A percentile compares a stretch with the other conserved stretches of the same genome.
Conservation (phyloP, 495 filamentous ascomycete genomes). For the Hypoxylon lienhwacheense region DNA sequence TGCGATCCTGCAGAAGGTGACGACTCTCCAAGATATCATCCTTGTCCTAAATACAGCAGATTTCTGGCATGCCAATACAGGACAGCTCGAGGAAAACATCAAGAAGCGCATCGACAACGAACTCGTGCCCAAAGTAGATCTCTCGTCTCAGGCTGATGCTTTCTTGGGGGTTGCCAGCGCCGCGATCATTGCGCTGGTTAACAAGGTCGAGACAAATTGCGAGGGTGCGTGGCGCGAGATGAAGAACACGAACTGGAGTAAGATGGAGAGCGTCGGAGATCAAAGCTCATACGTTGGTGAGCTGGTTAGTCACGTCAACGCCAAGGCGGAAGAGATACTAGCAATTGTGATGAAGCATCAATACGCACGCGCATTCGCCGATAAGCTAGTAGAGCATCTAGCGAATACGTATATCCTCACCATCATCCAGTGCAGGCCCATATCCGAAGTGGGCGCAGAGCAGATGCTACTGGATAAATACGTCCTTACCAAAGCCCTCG, state of each 20-base stretch:
- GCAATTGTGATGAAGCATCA: slow-evolving; percentile 84
- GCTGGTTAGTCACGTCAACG: slow-evolving; percentile 70
- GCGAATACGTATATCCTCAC: slow-evolving; percentile 77
- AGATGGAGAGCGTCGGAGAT: slow-evolving; percentile 91
- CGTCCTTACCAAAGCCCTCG: slow-evolving; percentile 80
- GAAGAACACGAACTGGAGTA: slow-evolving; percentile 94
- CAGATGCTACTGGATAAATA: slow-evolving; percentile 98
- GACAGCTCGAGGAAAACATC: slow-evolving; percentile 91
- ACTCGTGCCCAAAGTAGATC: slow-evolving; percentile 72
- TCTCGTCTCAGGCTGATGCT: slow-evolving; percentile 89
- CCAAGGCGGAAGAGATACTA: slow-evolving; percentile 70
- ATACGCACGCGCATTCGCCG: slow-evolving; percentile 91
- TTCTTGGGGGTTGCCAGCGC: slow-evolving; percentile 95
- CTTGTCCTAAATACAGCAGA: slow-evolving; percentile 94
- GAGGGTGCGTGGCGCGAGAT: slow-evolving; percentile 95
- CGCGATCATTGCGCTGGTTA: slow-evolving; percentile 79
- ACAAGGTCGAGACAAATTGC: slow-evolving; percentile 76
- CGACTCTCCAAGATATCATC: slow-evolving; percentile 74
- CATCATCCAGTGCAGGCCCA: slow-evolving; percentile 83
- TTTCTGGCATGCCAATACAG: slow-evolving; percentile 93
- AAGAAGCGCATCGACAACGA: slow-evolving; percentile 82
- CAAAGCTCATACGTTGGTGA: slow-evolving; percentile 90
- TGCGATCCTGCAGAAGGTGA: slow-evolving; percentile 67
- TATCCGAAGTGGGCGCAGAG: slow-evolving; percentile 94
- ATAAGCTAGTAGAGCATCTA: slow-evolving; percentile 86